Base-by-base conservation (phyloP, 192 early-diverging fungal species). In the Coemansia pectinata region DNA sequence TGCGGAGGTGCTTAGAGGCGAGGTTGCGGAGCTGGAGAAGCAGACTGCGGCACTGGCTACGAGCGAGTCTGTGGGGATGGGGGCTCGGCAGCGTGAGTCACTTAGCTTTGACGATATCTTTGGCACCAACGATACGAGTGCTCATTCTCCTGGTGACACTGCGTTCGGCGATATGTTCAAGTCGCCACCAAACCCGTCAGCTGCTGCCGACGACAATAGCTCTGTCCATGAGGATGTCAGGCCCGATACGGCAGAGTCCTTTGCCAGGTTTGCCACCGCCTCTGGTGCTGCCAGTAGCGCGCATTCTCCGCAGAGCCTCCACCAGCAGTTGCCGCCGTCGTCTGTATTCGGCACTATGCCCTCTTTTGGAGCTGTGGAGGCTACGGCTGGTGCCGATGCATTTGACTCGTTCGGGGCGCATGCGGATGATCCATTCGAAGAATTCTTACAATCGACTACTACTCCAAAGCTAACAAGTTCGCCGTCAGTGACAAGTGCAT, bases 71-170 rank as follows among this genome's bases (percentile, higher is more conserved):
- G 57, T 65, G 45, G 42, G 68, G 1, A 15, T 62, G 6, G 65
- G 63, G 27, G 15, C 55, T 19, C 55, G 33, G 44, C 63, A 60
- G 11, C 59, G 59, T 7, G 72, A 77, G 44, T 60, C 57, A 0
- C 71, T 69, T 15, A 84, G 82, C 71, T 84, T 84, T 73, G 82
- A 84, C n/a, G 82, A 84, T 48, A 64, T 84, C 21, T 84, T 84
- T 71, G 82, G 81, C 27, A 69, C 70, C 1, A 68, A 62, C 12
- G 80, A 77, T 21, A 44, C 68, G 5, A 66, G 63, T 19, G 63
- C 69, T 5, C 45, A 64, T 42, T 71, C 76, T 11, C 66, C 67
- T 5, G 69, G 62, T 0, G 62, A 53, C 27, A 65, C 53, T 17
- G 68, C 65, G 14, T 73, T 76, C 34, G 65, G 62, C 53, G 69